Conservation (phyloP, 169 alveolate species). For the Cryptosporidium canis region DNA sequence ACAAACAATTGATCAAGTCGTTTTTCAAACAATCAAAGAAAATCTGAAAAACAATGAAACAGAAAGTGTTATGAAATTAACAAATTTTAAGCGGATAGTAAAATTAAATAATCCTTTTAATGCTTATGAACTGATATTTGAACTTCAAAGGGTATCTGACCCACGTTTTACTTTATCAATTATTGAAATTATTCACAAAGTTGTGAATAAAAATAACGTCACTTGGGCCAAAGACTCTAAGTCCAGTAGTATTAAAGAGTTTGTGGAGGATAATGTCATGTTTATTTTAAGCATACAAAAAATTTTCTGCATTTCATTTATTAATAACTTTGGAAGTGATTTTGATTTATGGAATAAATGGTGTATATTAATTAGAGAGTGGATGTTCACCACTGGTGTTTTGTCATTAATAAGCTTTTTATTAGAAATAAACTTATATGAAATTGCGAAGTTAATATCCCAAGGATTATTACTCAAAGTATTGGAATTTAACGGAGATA, state of each 20-base stretch:
- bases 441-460: slow-evolving; percentile 16
- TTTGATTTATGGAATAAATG: slow-evolving; percentile 24
- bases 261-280: slow-evolving; percentile 32
- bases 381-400: not conserved
- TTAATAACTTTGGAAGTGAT: not conserved
- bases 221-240: slow-evolving; percentile 37
- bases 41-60: not conserved
- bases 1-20: not conserved
- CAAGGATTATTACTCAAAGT: not conserved
- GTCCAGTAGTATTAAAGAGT: slow-evolving; percentile 38
- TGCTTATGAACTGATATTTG: not conserved
- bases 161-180: slow-evolving; percentile 1
- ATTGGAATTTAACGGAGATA: not conserved
- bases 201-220: slow-evolving; percentile 1
- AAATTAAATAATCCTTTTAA: not conserved
- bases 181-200: not conserved
- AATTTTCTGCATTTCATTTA: not conserved
- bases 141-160: not conserved
- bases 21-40: not conserved
- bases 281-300: not conserved
- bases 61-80: not conserved
- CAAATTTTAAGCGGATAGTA: not conserved
- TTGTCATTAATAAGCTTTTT: not conserved
- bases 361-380: not conserved
- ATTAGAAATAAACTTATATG: not conserved